Base-by-base conservation (phyloP, 2,329 filamentous ascomycete genomes). In the Paradendryphiella salina region DNA sequence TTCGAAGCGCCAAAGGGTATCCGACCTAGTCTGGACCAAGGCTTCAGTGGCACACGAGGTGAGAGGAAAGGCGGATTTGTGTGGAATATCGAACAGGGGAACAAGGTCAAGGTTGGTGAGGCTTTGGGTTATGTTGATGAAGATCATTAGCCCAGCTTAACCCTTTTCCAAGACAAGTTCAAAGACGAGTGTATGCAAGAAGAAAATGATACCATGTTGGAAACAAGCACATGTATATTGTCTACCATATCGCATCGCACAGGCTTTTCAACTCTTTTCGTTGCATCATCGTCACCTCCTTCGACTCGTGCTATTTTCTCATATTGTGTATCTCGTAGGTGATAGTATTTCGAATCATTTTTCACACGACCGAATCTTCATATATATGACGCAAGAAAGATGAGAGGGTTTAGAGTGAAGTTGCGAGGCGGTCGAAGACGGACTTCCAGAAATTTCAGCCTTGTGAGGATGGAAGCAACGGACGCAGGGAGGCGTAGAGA, bases 61-160 rank as follows among this genome's bases (percentile, higher is more conserved):
- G 50, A 80, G 43, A 76, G 81, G 46, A 83, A 80, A 50, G 83
- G 82, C 11, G 91, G 91, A 0, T 97, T 90, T 83, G 83, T 80
- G 54, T 99, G 94, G 93, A 81, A 80, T 21, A 87, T 97, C 40
- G 84, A 93, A 68, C 90, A 90, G 74, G 94, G 93, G 0, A 88
- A 93, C 77, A 88, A 81, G 64, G 84, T 99, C 54, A 91, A 91
- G 77, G 88, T 97, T 77, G 94, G 94, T 3, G 82, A 99, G 76
- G 85, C 88, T 6, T 73, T 99, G 52, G 94, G 93, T 1, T 85
- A 82, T 67, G 87, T 96, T 9, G 79, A 84, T 28, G 82, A 61
- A 34, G 28, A 43, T 14, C 23, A 39, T 17, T 46, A 36, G 23
- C 11, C 9, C n/a, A 31, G 5, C 4, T 15, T n/a, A 17, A 35